Conservation (phyloP, 345 rosid genomes). For the Syzygium aqueum region DNA sequence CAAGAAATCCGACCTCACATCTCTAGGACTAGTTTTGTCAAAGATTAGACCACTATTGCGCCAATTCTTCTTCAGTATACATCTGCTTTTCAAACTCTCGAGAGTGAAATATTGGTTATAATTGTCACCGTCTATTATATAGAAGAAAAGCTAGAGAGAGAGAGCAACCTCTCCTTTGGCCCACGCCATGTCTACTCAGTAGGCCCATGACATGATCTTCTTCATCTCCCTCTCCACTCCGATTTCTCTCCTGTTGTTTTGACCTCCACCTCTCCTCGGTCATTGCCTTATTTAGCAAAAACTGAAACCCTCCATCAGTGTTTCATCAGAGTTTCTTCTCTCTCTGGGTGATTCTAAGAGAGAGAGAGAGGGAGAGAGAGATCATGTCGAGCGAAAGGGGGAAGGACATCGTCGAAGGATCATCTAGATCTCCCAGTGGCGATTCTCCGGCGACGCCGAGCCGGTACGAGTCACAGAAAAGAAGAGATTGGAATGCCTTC, state of each 20-base stretch:
- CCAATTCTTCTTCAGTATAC: neutral
- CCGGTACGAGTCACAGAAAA: conserved; percentile 71
- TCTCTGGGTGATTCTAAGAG: neutral
- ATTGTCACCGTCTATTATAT: neutral
- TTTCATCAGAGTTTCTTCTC: neutral
- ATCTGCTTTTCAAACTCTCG: neutral
- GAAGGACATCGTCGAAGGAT: conserved; percentile 27
- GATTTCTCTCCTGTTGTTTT: conserved; percentile 14
- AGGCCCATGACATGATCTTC: conserved; percentile 29
- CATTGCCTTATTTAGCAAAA: conserved; percentile 16
- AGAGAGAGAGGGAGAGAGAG: neutral
- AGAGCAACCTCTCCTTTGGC: conserved; percentile 10
- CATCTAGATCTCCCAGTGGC: conserved; percentile 1
- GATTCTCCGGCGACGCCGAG: conserved; percentile 37
- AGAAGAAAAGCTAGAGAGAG: neutral
- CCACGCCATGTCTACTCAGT: conserved; percentile 28
- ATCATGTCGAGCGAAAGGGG: conserved; percentile 37
- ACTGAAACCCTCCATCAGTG: neutral
- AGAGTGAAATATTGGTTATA: neutral
- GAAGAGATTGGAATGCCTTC: conserved; percentile 79
- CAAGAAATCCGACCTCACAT: neutral
- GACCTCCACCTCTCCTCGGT: conserved; percentile 3
- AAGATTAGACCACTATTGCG: neutral
- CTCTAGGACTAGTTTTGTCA: neutral
- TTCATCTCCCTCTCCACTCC: conserved; percentile 13